phyloP scores from a whole-genome alignment of 208 protist species.

The Trichomonas vaginalis region DNA sequence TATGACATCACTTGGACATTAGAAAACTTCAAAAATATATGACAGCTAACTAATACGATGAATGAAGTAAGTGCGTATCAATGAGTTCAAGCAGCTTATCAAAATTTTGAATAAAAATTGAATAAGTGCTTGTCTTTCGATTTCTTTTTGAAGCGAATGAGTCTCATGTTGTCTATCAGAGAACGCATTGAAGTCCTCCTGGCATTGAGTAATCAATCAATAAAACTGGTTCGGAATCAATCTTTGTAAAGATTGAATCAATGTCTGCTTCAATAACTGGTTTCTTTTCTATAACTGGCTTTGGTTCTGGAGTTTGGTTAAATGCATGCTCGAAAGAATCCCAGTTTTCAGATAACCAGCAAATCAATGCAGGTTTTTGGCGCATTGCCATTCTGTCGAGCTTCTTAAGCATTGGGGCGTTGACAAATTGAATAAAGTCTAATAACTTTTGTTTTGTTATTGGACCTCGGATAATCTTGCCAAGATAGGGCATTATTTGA shows the following conservation, averaged over 20 bases:
- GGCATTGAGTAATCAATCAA: not conserved
- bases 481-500: not conserved
- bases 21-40: too few species aligned
- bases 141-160: too few species aligned
- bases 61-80: too few species aligned
- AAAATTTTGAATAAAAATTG: too few species aligned
- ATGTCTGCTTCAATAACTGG: not conserved
- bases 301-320: not conserved
- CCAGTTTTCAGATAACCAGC: not conserved
- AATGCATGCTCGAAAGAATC: not conserved
- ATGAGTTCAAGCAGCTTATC: too few species aligned
- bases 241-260: not conserved
- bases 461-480: not conserved
- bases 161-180: too few species aligned
- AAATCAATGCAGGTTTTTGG: not conserved
- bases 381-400: not conserved
- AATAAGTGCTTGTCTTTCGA: too few species aligned
- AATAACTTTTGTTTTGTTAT: not conserved
- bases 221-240: not conserved
- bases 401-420: not conserved
- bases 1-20: too few species aligned
- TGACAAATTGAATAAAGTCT: not conserved
- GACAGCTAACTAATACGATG: too few species aligned
- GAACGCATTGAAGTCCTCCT: too few species aligned
- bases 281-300: not conserved